phyloP scores from a whole-genome alignment of 192 early-diverging fungal genomes.

The Podila minutissima region DNA sequence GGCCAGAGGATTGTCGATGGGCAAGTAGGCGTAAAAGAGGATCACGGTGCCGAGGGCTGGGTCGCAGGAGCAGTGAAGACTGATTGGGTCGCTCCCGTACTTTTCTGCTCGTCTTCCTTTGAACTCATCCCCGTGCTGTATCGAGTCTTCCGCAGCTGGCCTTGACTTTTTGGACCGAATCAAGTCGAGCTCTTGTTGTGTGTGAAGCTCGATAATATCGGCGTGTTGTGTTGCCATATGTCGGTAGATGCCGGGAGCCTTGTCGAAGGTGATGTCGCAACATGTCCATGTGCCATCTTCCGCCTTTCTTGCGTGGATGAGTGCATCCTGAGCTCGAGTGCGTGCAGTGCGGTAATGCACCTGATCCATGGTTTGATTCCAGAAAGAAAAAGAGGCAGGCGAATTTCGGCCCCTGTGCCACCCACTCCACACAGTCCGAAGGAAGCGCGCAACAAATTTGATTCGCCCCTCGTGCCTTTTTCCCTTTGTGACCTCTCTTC shows the following conservation, averaged over 20 bases:
- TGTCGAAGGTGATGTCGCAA: constrained; percentile 11
- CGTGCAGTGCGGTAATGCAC: constrained; percentile 10
- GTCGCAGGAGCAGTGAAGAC: constrained; percentile 50
- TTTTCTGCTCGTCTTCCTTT: constrained; percentile 37
- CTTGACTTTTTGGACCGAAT: neutral
- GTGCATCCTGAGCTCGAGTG: constrained; percentile 12
- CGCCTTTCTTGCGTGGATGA: constrained; percentile 17
- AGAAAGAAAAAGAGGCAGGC: neutral
- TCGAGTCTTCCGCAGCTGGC: neutral
- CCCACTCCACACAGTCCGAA: too few species aligned
- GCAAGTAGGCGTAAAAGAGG: constrained; percentile 59
- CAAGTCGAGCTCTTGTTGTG: neutral
- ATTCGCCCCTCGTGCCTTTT: neutral
- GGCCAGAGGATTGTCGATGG: constrained; percentile 38
- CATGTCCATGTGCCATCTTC: constrained; percentile 25
- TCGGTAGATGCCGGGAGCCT: constrained; percentile 19
- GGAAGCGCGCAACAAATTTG: neutral
- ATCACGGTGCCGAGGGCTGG: constrained; percentile 51
- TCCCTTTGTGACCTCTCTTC: neutral
- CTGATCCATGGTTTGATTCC: neutral
- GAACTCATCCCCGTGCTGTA: constrained; percentile 4
- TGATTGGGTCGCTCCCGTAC: constrained; percentile 56
- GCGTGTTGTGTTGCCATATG: constrained; percentile 24
- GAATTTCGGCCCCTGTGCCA: too few species aligned
- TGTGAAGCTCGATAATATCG: constrained; percentile 16